These are phyloP conservation scores for Platanthera zijinensis DNA, from an alignment of 106 monocot species.

Conservation along the genomic window DNA sequence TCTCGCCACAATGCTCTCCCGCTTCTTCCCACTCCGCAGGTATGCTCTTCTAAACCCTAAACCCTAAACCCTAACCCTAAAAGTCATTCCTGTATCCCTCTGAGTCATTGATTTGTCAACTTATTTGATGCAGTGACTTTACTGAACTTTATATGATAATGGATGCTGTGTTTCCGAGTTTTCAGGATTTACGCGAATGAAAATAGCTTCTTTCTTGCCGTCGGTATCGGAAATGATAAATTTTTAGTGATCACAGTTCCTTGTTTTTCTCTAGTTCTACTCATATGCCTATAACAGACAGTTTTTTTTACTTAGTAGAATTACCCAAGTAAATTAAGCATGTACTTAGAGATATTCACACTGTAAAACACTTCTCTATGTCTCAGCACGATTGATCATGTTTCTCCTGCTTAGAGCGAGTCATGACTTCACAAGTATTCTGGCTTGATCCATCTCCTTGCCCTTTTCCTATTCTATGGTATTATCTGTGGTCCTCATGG, in stretches of 20 bases:
- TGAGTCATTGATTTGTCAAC: background rate
- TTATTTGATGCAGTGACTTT: background rate
- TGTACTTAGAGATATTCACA: background rate
- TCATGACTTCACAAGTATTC: no score
- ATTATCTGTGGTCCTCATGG: no score
- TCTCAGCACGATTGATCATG: background rate
- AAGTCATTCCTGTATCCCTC: background rate
- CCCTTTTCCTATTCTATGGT: no score
- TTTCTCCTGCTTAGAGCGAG: background rate
- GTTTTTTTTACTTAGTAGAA: background rate
- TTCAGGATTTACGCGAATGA: background rate
- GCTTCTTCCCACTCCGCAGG: background rate
- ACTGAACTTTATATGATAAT: background rate
- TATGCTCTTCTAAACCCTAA: conserved; percentile 3
- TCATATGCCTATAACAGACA: no score
- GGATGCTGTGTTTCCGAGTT: background rate
- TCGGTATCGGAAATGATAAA: background rate
- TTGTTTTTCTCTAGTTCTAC: background rate
- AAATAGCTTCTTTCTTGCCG: background rate
- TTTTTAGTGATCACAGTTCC: background rate
- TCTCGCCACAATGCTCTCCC: background rate
- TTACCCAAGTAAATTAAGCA: background rate
- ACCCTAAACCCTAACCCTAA: no score
- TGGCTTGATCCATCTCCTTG: no score
- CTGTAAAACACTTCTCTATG: background rate